phyloP scores from a whole-genome alignment of 2,329 filamentous ascomycete genomes.

The Emergomyces pasteurianus region DNA sequence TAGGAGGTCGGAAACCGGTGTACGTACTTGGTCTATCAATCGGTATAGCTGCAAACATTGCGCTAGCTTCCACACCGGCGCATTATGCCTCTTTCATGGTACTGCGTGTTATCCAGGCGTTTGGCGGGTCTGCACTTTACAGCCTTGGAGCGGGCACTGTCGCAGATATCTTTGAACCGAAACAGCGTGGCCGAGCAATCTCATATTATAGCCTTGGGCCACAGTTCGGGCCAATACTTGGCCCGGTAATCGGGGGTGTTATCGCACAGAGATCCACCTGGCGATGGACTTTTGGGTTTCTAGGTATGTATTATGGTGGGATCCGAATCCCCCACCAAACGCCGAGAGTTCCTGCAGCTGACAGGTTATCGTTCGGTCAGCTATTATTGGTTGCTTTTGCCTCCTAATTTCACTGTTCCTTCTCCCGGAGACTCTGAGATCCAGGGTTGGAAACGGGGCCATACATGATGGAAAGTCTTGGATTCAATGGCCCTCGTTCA shows the following conservation, averaged over 20 bases:
- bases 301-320: slow-evolving; percentile 13
- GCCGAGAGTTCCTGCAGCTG: neutral
- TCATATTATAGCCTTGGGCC: slow-evolving; percentile 34
- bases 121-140: slow-evolving; percentile 31
- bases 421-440: slow-evolving; percentile 37
- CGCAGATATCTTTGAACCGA: slow-evolving; percentile 31
- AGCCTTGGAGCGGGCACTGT: slow-evolving; percentile 33
- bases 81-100: slow-evolving; percentile 29
- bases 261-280: slow-evolving; percentile 26
- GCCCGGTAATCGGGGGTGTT: slow-evolving; percentile 33
- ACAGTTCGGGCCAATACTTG: slow-evolving; percentile 34
- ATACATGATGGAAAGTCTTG: slow-evolving; percentile 11
- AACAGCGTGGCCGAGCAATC: slow-evolving; percentile 29
- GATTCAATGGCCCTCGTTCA: slow-evolving; percentile 2
- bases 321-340: neutral
- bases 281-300: slow-evolving; percentile 32
- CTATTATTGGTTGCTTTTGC: slow-evolving; percentile 17
- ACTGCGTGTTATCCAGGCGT: slow-evolving; percentile 32
- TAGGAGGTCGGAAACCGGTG: slow-evolving; percentile 29
- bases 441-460: slow-evolving; percentile 33
- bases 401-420: slow-evolving; percentile 24
- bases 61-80: slow-evolving; percentile 28
- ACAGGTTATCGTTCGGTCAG: slow-evolving; percentile 9
- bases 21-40: slow-evolving; percentile 31
- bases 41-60: slow-evolving; percentile 29